Base-by-base conservation (phyloP, 805 yeast genomes). In the Lachancea sp. region DNA sequence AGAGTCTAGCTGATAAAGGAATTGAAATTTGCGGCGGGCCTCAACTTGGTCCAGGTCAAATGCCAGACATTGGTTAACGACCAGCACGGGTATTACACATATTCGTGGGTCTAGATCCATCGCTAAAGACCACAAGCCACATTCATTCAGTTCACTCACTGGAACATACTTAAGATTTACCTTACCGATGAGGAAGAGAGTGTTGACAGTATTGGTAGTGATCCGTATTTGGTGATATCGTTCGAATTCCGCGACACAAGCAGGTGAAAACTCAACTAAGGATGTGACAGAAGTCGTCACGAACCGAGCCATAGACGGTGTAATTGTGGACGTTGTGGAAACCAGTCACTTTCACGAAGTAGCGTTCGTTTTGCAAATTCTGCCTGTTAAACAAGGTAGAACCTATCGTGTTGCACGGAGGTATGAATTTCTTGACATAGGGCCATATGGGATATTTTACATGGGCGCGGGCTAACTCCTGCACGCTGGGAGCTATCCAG, bases 241-340 rank as follows among this genome's bases (percentile, higher is more conserved):
- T 43, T 59, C 64, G 41, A 52, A 59, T 16, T 48, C 36, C 1
- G 59, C 45, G 2, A 58, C 63, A 28, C 64, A 56, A 20, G 44
- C 18, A 21, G 56, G 49, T 8, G 61, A 51, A 34, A 59, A 55
- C 45, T 55, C 61, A 58, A 58, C 63, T 58, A 58, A 58, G 63
- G 29, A 55, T 30, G 35, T 49, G 54, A 23, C 37, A 34, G n/a
- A 40, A 35, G 24, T 38, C 44, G 37, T 59, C 64, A 28, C 59
- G 43, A 9, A 50, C 47, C 4, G 56, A 42, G n/a, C 59, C 61
- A 40, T 39, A 56, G 2, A 58, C 53, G 7, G 34, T 30, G 38
- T 38, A 58, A 18, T 50, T 43, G 18, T 47, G 34, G 2, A 59
- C 50, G 7, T 36, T 43, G 30, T 48, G 53, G 23, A 59, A 56